These are phyloP conservation scores for Phytophthora colocasiae DNA, from an alignment of 352 stramenopile species.

Conservation along the genomic window DNA sequence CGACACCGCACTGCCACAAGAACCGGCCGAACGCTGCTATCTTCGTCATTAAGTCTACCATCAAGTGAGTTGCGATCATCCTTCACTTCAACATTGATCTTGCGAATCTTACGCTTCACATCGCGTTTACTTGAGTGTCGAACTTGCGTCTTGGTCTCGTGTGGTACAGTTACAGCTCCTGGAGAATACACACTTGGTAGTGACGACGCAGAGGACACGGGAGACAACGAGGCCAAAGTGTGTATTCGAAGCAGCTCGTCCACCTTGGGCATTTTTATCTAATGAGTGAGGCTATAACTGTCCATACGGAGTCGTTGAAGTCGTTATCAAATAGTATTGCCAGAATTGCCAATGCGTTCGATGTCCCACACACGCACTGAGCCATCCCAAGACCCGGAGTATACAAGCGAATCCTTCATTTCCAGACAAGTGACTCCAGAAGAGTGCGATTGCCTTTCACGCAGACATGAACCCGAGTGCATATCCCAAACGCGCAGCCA, in stretches of 20 bases:
- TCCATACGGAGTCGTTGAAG: no score
- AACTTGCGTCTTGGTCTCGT: background rate
- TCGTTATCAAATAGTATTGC: conserved; percentile 1
- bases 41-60: background rate
- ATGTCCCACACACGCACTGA: conserved; percentile 75
- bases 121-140: conserved; percentile 1
- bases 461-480: conserved; percentile 74
- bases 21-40: conserved; percentile 35
- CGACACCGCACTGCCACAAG: conserved; percentile 70
- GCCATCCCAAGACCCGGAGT: conserved; percentile 81
- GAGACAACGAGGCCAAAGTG: conserved; percentile 8
- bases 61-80: conserved; percentile 1
- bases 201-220: conserved; percentile 20
- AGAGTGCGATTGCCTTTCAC: conserved; percentile 59
- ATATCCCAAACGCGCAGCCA: conserved; percentile 81
- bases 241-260: conserved; percentile 11
- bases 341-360: conserved; percentile 42
- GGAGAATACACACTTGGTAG: conserved; percentile 24
- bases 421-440: conserved; percentile 72
- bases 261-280: conserved; percentile 9
- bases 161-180: background rate
- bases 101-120: conserved; percentile 2
- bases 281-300: background rate
- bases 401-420: conserved; percentile 69
- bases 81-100: background rate